Base-by-base conservation (phyloP, 2,329 filamentous ascomycete genomes). In the Tolypocladium endophyticum region DNA sequence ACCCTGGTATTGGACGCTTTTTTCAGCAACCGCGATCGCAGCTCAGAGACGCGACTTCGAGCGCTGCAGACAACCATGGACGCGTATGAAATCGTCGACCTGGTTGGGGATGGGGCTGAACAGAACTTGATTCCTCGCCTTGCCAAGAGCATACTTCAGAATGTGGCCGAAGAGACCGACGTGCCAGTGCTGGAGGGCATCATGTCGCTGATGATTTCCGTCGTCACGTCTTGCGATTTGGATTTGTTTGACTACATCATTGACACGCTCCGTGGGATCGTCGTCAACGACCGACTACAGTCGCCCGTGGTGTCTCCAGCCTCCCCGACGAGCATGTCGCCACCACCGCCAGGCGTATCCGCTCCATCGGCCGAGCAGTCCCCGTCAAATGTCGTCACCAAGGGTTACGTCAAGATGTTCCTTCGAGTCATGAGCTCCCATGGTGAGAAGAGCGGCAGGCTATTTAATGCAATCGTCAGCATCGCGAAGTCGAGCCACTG, bases 401-500 rank as follows among this genome's bases (percentile, higher is more conserved):
- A 81, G 60, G 88, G 87, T 2, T 85, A 90, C 60, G 85, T 91
- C 50, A 84, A 82, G 62, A 86, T 95, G 57, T 96, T 96, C 71
- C 82, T 92, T 64, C 82, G 85, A 57, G 84, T 85, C 16, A 84
- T 95, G 75, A 86, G 87, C 64, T 77, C 75, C 36, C 85, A 89
- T 58, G 81, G 82, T 9, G 73, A 72, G 18, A 93, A 92, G 71
- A 83, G 87, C 16, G 76, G 81, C 28, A 79, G 79, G 55, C 74
- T 87, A 0, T 92, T 86, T 65, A 79, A 84, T 56, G 77, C 82
- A 11, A 73, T 93, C 6, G 74, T 92, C 50, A 78, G 79, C 58
- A 85, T 92, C 64, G 85, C 82, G 7, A 81, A 80, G 64, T 81
- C 81, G 20, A 79, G 77, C 35, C 76, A 79, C 38, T 84, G 82